phyloP scores from a whole-genome alignment of 2,329 filamentous ascomycete species.

The Triangularia verruculosa region DNA sequence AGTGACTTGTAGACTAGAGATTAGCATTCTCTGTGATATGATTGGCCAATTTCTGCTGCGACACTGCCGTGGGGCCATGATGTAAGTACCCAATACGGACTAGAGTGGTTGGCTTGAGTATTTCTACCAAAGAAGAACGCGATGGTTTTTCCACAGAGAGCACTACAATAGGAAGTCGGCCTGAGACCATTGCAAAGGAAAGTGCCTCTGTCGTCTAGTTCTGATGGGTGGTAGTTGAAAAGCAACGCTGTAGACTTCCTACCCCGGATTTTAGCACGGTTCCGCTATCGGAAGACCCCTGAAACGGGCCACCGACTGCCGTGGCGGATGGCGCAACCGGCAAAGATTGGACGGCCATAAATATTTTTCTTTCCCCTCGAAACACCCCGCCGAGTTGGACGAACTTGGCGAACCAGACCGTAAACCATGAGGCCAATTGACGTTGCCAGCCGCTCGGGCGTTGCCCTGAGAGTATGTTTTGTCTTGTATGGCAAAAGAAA shows the following conservation, averaged over 20 bases:
- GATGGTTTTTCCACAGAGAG: background rate
- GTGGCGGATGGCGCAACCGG: conserved; percentile 6
- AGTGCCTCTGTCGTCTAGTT: background rate
- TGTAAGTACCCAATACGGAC: background rate
- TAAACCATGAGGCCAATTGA: conserved; percentile 49
- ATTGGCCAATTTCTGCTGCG: background rate
- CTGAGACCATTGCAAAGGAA: background rate
- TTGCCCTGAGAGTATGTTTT: conserved; percentile 44
- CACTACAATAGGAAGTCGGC: background rate
- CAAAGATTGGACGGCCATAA: background rate
- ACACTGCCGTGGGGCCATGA: background rate
- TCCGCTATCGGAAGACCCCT: conserved; percentile 12
- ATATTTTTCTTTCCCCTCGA: background rate
- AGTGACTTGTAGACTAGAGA: background rate
- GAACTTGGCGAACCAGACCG: conserved; percentile 19
- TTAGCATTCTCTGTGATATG: background rate
- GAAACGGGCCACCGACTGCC: conserved; percentile 1
- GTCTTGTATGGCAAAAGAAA: background rate
- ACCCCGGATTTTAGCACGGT: conserved; percentile 6
- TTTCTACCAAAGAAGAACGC: background rate
- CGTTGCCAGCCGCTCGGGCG: conserved; percentile 48
- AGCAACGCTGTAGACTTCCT: background rate
- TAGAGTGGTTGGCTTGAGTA: background rate
- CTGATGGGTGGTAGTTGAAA: background rate
- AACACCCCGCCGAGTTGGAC: background rate